Evolutionary conservation across 177 flowering plant species (phyloP), one percentile per base, ranked within the genome.

Genomic region (Vitis hybrid): DNA sequence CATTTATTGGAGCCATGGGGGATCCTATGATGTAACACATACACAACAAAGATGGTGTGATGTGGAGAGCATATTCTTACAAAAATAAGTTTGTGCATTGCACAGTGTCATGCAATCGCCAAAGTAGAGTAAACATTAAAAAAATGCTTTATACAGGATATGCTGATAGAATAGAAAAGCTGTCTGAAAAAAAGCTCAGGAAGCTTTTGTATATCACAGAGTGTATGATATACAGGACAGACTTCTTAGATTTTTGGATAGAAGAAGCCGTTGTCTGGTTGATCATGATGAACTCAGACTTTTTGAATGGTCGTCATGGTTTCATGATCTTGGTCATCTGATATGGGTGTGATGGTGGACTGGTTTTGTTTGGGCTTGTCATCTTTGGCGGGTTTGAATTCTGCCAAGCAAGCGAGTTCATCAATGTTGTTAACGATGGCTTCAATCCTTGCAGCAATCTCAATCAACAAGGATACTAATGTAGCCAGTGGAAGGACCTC

Each of bases 401-500:
- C 80, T 12, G 91, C 93, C 40, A 79, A 50, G 4, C 13, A 66
- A 12, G 96, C 84, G 51, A 91, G 69, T 61, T 84, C 81, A 17
- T 82, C 77, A 0, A 91, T 91, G 32, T 67, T 81, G 5, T 74
- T 72, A 1, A 75, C 84, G 10, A 82, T 64, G 7, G 63, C 75
- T 79, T 86, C 89, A 3, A 88, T 74, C 79, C 92, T 86, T 56
- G 79, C 68, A 7, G 88, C 86, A 11, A 82, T 80, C 80, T 91
- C 94, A 15, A 79, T 75, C 71, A 92, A 67, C 75, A 89, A 30
- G 3, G 94, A 78, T 7, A 85, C 85, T 18, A 79, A 52, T 6
- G 92, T 86, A 18, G 80, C 85, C n/a, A 92, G 69, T 10, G 92
- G 89, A 52, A 89, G 66, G 57, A 88, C 72, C 50, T 83, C 89